Base-by-base conservation (phyloP, 805 yeast genomes). In the Wickerhamomyces silvicola region DNA sequence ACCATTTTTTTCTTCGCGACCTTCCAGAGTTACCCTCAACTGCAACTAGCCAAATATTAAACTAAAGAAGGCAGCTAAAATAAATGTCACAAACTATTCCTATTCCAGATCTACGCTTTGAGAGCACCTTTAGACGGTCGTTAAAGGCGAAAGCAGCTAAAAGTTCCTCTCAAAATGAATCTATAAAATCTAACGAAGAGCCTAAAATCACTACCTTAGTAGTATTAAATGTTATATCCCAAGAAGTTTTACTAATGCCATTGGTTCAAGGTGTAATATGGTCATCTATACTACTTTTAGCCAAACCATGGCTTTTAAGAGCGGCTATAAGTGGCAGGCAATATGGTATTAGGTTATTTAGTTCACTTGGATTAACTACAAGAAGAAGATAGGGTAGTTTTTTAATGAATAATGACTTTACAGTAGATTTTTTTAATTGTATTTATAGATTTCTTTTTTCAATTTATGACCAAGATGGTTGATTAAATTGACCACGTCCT, bases 101-200 rank as follows among this genome's bases (percentile, higher is more conserved):
- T 16, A 37, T 51, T 3, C 88, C 88, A 1, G 90, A 81, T 44
- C 56, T 81, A 16, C 61, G 90, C 27, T 80, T 78, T 45, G 84
- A 78, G 45, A 69, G 76, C 35, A 60, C 81, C 3, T 81, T 81
- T 50, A 52, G 62, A 40, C 57, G 63, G 22, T 60, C 70, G 1
- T 39, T 64, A 10, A 18, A 31, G 6, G 3, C 20, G 7, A 35
- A 24, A 12, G 31, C 36, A 4, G 35, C 38, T 3, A 19, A 27
- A 17, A n/a, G 10, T 8, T 19, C 22, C 22, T 5, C 7, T 4
- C 6, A 16, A n/a, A 17, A 25, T 17, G 4, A 7, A 4, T 25
- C 28, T 10, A 7, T 17, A 10, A 19, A 25, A 16, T 5, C 10
- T 17, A 16, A 11, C 5, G 5, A 9, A 16, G 28, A 17, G 10